Evolutionary conservation across 1,139 yeast species (phyloP), one percentile per base, ranked within the genome.

Genomic region (Suhomyces bolitotheri): DNA sequence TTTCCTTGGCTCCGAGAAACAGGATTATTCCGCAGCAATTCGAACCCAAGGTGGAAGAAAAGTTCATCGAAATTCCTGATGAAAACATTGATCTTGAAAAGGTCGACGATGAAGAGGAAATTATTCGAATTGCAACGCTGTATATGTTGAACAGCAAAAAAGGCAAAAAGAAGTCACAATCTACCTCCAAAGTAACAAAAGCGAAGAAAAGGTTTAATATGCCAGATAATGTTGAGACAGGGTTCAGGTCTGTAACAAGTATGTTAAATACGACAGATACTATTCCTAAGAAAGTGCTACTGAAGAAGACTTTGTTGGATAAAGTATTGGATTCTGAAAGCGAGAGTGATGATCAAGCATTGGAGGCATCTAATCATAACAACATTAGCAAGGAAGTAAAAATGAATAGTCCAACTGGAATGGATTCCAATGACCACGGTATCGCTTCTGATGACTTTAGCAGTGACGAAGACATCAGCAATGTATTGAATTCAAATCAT

Each of bases 161-260:
- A 20, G 51, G 55, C 31, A 74, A 73, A 44, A 58, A 31, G 14
- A 41, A 36, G 21, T 22, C 33, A 16, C 39, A 31, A 9, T 34
- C 33, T 19, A 38, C 40, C 21, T 35, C 33, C 17, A 5, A 20
- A 3, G 42, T 35, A 17, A 31, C 41, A 10, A 62, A 57, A 30
- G 31, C 42, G 1, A 49, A 54, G 25, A 71, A 70, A 50, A 49
- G 61, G 36, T 86, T 86, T 47, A 78, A 79, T 55, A 80, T 86
- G 87, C 96, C 96, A 0, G 90, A 83, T 46, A 73, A 80, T 52
- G 95, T 80, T 4, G 76, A 72, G 22, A 73, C 82, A 0, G 94
- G 94, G 1, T 86, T 88, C 48, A 65, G 70, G 26, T 65, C 67
- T 11, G 92, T 86, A 1, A 64, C 77, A 4, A 59, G 62, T 24